phyloP scores from a whole-genome alignment of 148 eudicot genomes.

The Rheum nobile region DNA sequence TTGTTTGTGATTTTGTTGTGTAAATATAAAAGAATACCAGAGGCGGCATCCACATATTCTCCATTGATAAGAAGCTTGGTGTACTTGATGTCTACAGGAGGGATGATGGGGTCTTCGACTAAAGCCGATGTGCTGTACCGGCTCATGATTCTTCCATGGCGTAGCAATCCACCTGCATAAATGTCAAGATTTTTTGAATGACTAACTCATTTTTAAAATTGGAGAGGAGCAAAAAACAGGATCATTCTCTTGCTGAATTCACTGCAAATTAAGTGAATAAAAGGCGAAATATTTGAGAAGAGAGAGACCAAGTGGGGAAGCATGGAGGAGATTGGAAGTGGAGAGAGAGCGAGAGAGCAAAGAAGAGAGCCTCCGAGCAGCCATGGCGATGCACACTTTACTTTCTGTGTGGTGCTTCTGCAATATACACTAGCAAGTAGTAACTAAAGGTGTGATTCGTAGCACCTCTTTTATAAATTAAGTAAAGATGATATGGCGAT shows the following conservation, averaged over 20 bases:
- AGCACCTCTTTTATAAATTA: too few relatives aligned
- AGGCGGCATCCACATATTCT: slow-evolving; percentile 84
- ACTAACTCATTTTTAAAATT: too few relatives aligned
- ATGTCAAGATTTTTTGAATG: background rate
- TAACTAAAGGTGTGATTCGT: too few relatives aligned
- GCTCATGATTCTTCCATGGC: slow-evolving; percentile 23
- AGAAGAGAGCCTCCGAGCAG: slow-evolving; percentile 54
- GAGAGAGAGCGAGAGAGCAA: slow-evolving; percentile 48
- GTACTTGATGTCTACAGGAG: slow-evolving; percentile 57
- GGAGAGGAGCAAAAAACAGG: too few relatives aligned
- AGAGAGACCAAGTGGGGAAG: slow-evolving; percentile 11
- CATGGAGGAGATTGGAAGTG: slow-evolving; percentile 17
- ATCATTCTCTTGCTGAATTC: too few relatives aligned
- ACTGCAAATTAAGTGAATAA: background rate
- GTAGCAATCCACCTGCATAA: slow-evolving; percentile 37
- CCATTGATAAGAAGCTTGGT: slow-evolving; percentile 88
- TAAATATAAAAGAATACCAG: slow-evolving; percentile 33
- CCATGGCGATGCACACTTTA: slow-evolving; percentile 17
- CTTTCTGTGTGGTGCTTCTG: too few relatives aligned
- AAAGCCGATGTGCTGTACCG: slow-evolving; percentile 61
- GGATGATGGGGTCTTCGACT: slow-evolving; percentile 52
- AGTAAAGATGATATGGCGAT: too few relatives aligned
- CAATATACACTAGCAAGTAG: too few relatives aligned
- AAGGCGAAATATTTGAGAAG: slow-evolving; percentile 18
- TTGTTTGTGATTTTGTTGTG: too few relatives aligned